Percentiles rank a stretch among this genome's conserved stretches.
Conservation (phyloP, 2,329 filamentous ascomycete species). For the Sporothrix brasiliensis region DNA sequence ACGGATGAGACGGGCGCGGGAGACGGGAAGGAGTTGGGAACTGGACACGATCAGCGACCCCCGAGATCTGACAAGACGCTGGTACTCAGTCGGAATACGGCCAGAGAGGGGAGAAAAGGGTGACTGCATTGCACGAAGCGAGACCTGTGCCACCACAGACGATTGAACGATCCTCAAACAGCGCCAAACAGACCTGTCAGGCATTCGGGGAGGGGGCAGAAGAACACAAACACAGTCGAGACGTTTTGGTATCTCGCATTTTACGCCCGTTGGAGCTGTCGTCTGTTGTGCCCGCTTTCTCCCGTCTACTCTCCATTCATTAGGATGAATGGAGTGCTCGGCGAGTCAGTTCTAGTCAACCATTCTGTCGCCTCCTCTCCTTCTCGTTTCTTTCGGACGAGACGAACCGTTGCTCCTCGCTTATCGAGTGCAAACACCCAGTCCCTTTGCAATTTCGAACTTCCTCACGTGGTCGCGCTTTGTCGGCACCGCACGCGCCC, state of each 20-base stretch:
- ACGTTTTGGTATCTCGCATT: not conserved
- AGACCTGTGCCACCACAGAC: conserved; percentile 18
- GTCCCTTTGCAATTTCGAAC: not conserved
- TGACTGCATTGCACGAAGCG: conserved; percentile 24
- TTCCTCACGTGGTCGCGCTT: not conserved
- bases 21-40: not conserved
- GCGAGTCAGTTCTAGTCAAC: not conserved
- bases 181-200: not conserved
- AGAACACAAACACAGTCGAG: not conserved
- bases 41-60: conserved; percentile 7
- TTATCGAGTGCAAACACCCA: no score
- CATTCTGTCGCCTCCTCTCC: not conserved
- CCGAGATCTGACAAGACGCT: conserved; percentile 4
- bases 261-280: conserved; percentile 21
- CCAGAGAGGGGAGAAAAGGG: not conserved
- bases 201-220: no score
- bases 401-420: not conserved
- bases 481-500: conserved; percentile 18
- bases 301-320: not conserved
- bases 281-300: not conserved
- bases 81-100: not conserved
- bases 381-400: not conserved
- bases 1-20: not conserved
- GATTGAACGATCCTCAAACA: not conserved
- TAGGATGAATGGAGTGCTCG: conserved; percentile 15